Evolutionary conservation across 2,329 filamentous ascomycete species (phyloP), one percentile per base, ranked within the genome.

Genomic region (Colletotrichum lindemuthianum): DNA sequence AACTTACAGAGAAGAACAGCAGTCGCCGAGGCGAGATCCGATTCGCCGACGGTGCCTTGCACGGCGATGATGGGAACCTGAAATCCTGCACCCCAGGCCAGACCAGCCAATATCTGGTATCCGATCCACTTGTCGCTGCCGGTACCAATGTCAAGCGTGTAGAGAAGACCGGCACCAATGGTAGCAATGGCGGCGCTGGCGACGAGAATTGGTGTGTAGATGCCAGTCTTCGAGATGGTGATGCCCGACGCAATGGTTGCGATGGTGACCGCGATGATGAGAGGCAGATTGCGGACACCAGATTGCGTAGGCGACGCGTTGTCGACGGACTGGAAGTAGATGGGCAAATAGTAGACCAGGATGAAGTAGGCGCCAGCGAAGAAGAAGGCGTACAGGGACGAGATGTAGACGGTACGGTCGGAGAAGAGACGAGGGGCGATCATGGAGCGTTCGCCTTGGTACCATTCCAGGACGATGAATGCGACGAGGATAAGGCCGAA

Each of bases 31-130:
- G 81, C 75, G 13, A 85, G 74, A 66, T 85, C 83, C 36, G 72
- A 68, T 5, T 81, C 71, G 2, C 70, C 66, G 3, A 80, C 74
- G 10, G 76, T 74, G 4, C 75, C 77, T 68, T 84, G 82, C 5
- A 81, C 78, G 32, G 79, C 80, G 63, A 84, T 82, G 72, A 85
- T 82, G 43, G 83, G 83, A 8, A 85, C 77, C 70, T 86, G 82
- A 59, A 82, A 77, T 3, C 74, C 77, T 7, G 72, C 65, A 11
- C 84, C 84, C 63, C 76, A 79, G 3, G 81, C 84, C 6, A 79
- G 72, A n/a, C 84, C 84, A 34, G 76, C 77, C 2, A 86, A 61
- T 12, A 86, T 76, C 72, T 86, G 83, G 69, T 83, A 86, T 6
- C 83, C 84, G 45, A 86, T 82, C 83, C 83, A 86, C 44, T 76